These are phyloP conservation scores for Leucaena leucocephala DNA, from an alignment of 306 rosid genomes.

Conservation along the genomic window DNA sequence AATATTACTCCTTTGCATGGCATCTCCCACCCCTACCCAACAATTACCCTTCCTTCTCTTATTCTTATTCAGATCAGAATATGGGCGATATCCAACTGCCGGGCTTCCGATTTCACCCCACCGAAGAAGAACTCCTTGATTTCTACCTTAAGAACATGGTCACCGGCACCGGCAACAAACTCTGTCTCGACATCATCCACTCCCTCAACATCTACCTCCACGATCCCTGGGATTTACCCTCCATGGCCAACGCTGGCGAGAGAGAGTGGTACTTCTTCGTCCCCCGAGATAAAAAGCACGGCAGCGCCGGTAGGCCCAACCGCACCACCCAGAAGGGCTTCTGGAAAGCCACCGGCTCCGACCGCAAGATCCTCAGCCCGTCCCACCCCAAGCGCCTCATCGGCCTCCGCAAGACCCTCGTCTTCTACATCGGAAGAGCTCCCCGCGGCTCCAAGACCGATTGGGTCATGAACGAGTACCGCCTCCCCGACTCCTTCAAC, in stretches of 20 bases:
- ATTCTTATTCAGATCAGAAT: too few species aligned
- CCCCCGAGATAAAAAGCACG: slow-evolving; percentile 94
- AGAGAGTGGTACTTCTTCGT: slow-evolving; percentile 99
- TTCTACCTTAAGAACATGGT: slow-evolving; percentile 81
- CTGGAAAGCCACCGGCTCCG: slow-evolving; percentile 98
- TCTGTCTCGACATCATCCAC: slow-evolving; percentile 72
- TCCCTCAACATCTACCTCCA: slow-evolving; percentile 80
- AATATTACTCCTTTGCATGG: neutral
- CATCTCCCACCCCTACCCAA: neutral
- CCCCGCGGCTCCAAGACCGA: slow-evolving; percentile 88
- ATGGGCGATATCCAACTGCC: slow-evolving; percentile 52
- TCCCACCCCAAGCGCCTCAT: slow-evolving; percentile 73
- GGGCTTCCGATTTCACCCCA: slow-evolving; percentile 92
- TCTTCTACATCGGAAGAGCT: slow-evolving; percentile 88
- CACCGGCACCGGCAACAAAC: slow-evolving; percentile 61
- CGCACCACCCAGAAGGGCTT: slow-evolving; percentile 88
- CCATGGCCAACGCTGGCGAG: slow-evolving; percentile 75
- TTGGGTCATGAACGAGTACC: slow-evolving; percentile 99
- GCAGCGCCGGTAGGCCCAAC: slow-evolving; percentile 91
- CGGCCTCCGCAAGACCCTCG: slow-evolving; percentile 88
- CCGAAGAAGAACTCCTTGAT: slow-evolving; percentile 91
- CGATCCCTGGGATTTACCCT: slow-evolving; percentile 90
- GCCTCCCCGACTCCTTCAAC: slow-evolving; percentile 68
- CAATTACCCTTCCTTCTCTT: too few species aligned
- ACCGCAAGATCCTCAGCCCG: slow-evolving; percentile 67